Evolutionary conservation across 495 filamentous ascomycete genomes (phyloP).

Genomic region (Penicillium ucsense): DNA sequence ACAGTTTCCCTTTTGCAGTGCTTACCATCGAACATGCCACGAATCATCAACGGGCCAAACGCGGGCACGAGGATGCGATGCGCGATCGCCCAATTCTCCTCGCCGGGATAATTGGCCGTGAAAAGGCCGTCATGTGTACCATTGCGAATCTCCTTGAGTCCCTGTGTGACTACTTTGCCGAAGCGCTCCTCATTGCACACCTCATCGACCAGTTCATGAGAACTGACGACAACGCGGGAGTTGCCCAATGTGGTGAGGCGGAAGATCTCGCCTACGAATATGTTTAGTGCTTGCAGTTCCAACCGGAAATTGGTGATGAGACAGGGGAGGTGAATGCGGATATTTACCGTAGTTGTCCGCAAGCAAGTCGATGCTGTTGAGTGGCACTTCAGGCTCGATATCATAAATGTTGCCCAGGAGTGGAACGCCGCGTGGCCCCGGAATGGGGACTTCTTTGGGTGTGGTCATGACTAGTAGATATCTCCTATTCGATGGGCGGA

Average conservation of each 20-base stretch:
- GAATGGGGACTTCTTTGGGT: slow-evolving; percentile 34
- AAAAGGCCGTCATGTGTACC: slow-evolving; percentile 60
- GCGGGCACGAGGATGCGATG: slow-evolving; percentile 59
- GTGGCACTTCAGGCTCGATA: slow-evolving; percentile 42
- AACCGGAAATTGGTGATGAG: too few relatives aligned
- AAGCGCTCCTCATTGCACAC: slow-evolving; percentile 61
- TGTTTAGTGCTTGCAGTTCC: background rate
- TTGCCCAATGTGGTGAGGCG: slow-evolving; percentile 20
- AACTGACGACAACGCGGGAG: slow-evolving; percentile 28
- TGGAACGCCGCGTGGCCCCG: slow-evolving; percentile 52
- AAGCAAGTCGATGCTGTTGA: slow-evolving; percentile 43
- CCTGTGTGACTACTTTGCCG: slow-evolving; percentile 38
- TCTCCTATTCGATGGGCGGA: background rate
- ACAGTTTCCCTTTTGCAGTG: background rate
- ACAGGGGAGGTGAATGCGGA: background rate
- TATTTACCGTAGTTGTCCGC: slow-evolving; percentile 51
- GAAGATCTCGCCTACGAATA: slow-evolving; percentile 44
- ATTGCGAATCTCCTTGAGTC: slow-evolving; percentile 46
- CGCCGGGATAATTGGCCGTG: slow-evolving; percentile 47
- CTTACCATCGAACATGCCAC: slow-evolving; percentile 52
- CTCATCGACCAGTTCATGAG: slow-evolving; percentile 52
- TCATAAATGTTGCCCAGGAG: slow-evolving; percentile 58
- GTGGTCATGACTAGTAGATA: slow-evolving; percentile 8
- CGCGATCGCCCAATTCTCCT: slow-evolving; percentile 61
- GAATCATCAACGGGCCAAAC: slow-evolving; percentile 63